phyloP scores from a whole-genome alignment of 345 rosid species.

The Theobroma cacao region DNA sequence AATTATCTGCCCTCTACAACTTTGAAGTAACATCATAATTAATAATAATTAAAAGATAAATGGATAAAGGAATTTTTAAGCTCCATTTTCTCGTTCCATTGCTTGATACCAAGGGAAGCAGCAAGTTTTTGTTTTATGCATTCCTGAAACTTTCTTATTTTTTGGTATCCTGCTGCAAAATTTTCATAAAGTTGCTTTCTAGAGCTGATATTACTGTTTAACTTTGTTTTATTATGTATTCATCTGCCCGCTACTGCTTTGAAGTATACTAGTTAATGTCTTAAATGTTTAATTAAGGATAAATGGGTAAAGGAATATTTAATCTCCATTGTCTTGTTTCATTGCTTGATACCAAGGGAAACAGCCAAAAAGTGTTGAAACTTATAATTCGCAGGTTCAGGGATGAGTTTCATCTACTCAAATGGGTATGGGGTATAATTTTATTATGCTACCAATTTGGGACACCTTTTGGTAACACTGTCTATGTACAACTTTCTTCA shows the following conservation, averaged over 20 bases:
- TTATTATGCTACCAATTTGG: background rate
- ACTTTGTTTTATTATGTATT: background rate
- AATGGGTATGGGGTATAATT: background rate
- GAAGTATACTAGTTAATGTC: background rate
- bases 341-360: background rate
- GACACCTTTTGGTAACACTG: background rate
- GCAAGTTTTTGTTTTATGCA: background rate
- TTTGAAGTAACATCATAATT: background rate
- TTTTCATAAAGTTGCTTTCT: background rate
- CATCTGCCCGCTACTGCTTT: background rate
- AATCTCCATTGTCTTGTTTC: background rate
- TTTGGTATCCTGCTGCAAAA: background rate
- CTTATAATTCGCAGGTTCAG: background rate
- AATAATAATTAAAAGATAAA: background rate
- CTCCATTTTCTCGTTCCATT: background rate
- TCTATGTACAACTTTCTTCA: background rate
- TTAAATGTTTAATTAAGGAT: too few species aligned
- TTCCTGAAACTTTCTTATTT: background rate
- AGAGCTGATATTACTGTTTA: background rate
- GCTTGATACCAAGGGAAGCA: too few species aligned
- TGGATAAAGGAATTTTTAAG: background rate
- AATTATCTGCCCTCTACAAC: background rate
- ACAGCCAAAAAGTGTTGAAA: background rate
- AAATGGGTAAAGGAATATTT: background rate
- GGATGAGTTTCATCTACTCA: background rate